phyloP scores from a whole-genome alignment of 441 rosid genomes.

The Capsella rubella region DNA sequence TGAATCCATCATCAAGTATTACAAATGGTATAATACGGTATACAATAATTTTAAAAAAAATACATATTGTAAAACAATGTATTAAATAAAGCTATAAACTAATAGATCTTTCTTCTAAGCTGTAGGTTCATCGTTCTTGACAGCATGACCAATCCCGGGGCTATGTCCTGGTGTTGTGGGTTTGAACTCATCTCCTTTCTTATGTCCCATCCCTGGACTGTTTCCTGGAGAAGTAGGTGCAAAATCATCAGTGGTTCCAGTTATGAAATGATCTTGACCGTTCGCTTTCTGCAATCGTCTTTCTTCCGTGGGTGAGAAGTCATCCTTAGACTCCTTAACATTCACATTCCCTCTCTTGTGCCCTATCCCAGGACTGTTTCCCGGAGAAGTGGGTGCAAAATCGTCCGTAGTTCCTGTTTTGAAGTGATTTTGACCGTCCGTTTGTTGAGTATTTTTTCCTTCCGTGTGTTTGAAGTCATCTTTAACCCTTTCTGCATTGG shows the following conservation, averaged over 20 bases:
- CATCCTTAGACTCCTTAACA: slow-evolving; percentile 14
- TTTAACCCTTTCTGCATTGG: slow-evolving; percentile 10
- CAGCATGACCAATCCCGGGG: slow-evolving; percentile 74
- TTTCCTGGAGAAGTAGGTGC: slow-evolving; percentile 42
- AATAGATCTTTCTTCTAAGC: not conserved
- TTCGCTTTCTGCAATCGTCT: slow-evolving; percentile 39
- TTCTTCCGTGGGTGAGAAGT: slow-evolving; percentile 43
- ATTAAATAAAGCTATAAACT: slow-evolving; percentile 29
- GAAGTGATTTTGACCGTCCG: slow-evolving; percentile 3
- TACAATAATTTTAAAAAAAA: slow-evolving; percentile 9
- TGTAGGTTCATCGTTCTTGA: slow-evolving; percentile 33
- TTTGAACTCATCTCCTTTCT: slow-evolving; percentile 44
- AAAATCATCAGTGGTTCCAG: slow-evolving; percentile 25
- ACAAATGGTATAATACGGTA: slow-evolving; percentile 16
- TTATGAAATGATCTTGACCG: slow-evolving; percentile 24
- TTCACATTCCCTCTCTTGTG: slow-evolving; percentile 31
- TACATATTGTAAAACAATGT: slow-evolving; percentile 19
- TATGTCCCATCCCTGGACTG: slow-evolving; percentile 42
- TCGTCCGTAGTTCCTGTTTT: slow-evolving; percentile 24
- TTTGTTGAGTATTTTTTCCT: slow-evolving; percentile 47
- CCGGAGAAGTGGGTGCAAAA: slow-evolving; percentile 40
- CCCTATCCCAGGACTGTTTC: slow-evolving; percentile 40
- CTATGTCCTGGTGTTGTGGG: slow-evolving; percentile 78
- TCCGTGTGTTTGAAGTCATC: slow-evolving; percentile 40
- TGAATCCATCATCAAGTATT: slow-evolving; percentile 36